Conservation (phyloP, 345 rosid genomes). For the Sapria himalayana region DNA sequence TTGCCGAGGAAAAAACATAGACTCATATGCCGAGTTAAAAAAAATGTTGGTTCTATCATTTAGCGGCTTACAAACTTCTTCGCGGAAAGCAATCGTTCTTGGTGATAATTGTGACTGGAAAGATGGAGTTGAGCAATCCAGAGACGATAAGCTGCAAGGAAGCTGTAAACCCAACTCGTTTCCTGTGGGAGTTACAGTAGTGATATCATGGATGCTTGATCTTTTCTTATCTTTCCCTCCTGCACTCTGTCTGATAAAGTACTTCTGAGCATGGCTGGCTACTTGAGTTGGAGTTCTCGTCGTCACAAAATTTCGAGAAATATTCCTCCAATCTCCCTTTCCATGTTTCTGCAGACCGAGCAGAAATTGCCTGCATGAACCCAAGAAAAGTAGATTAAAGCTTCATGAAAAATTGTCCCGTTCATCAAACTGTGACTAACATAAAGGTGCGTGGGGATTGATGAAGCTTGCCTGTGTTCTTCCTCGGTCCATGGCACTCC, state of each 20-base stretch:
- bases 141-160: conserved; percentile 13
- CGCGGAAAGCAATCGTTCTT: conserved; percentile 7
- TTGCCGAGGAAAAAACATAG: conserved; percentile 23
- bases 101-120: conserved; percentile 15
- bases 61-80: conserved; percentile 20
- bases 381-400: not conserved
- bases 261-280: conserved; percentile 98
- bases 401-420: no score
- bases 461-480: conserved; percentile 97
- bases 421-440: no score
- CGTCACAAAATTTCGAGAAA: conserved; percentile 73
- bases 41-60: conserved; percentile 14
- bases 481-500: conserved; percentile 99
- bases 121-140: conserved; percentile 21
- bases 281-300: conserved; percentile 92
- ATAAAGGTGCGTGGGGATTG: no score
- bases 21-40: conserved; percentile 18
- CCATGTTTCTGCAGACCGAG: conserved; percentile 88
- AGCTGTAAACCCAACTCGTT: conserved; percentile 24
- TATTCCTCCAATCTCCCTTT: conserved; percentile 97
- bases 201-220: conserved; percentile 95
- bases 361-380: conserved; percentile 52
- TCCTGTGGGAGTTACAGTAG: conserved; percentile 51
- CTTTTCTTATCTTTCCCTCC: conserved; percentile 93
- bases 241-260: conserved; percentile 70